Base-by-base conservation (phyloP, 2,329 filamentous ascomycete species). In the Colletotrichum sp. region DNA sequence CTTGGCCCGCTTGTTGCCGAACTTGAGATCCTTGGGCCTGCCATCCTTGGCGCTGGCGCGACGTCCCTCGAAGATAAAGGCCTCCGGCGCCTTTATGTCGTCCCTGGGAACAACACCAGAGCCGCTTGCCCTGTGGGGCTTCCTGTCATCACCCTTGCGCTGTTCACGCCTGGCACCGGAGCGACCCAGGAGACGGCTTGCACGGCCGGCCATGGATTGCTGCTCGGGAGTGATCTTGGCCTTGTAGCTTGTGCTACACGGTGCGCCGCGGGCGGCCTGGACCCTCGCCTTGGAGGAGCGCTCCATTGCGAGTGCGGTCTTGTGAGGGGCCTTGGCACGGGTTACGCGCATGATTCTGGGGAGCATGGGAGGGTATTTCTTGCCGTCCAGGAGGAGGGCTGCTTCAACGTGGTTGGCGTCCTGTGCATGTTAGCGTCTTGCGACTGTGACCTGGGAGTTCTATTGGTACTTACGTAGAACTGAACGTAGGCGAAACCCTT, bases 401-500 rank as follows among this genome's bases (percentile, higher is more conserved):
- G 93, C 90, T 84, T 99, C 97, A 59, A 99, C 96, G 58, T 93
- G 88, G 79, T 97, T 98, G 76, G 89, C 91, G 79, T 98, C 95
- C 87, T 93, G 78, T 47, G 36, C 34, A 57, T 63, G 72, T 80
- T 76, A 59, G 63, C 43, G 63, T 66, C 62, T 54, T 65, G 29
- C 29, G 63, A 16, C 15, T 43, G 16, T 33, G 8, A 18, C 38
- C 69, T 55, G 63, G 70, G 21, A 62, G 12, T 34, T 58, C n/a
- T 16, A 36, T 8, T 16, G 61, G 21, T 18, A 83, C 86, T 85
- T 79, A 92, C 91, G 80, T 93, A 91, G 84, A 99, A 99, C 81
- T 99, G 97, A 18, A 99, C 96, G 80, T 99, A 99, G 75, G 97
- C 97, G 81, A 99, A 95, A 6, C 97, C 97, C 82, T 99, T 99